Evolutionary conservation across 2,329 filamentous ascomycete species (phyloP), one percentile per base, ranked within the genome.

Genomic region (Celoporthe dispersa): DNA sequence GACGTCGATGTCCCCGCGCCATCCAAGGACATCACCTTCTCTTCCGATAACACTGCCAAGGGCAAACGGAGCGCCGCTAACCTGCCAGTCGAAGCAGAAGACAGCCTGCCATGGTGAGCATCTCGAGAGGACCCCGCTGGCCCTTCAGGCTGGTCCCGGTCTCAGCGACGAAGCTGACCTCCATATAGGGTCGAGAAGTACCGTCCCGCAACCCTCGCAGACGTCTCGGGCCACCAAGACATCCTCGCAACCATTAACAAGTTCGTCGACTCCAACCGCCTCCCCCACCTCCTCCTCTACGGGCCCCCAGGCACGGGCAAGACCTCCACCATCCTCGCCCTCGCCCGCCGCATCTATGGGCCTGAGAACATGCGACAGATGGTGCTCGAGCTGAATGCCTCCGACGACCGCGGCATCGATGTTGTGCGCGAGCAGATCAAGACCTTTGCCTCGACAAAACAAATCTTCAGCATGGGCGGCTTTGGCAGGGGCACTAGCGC

Each of bases 391-490:
- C 88, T 99, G 74, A 99, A 99, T 79, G 96, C 96, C 55, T 97
- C 94, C 64, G 96, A 99, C 79, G 96, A 99, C 80, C 88, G 96
- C 81, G 96, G 96, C 77, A 99, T 99, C 80, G 96, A 99, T 74
- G 96, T 99, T 2, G 96, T 99, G 69, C 89, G 94, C 74, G 96
- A 99, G 83, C 96, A 99, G 82, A 99, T 99, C 88, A 99, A 98
- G 86, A 99, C 96, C 0, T 99, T 99, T 82, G 95, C 94, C 55
- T 97, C 93, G 75, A 99, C 96, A 9, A 98, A 97, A 81, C 96
- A 99, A 79, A 99, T 99, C 76, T 99, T 99, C 83, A 85, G 83
- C 19, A 82, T 87, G 78, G 89, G 88, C n/a, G 78, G 84, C 3
- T 72, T 78, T 41, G 75, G 82, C 35, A 81, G 87, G 6, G 77